Evolutionary conservation across 1,284 basidiomycete species (phyloP).

Genomic region (Trichosporon faecale): DNA sequence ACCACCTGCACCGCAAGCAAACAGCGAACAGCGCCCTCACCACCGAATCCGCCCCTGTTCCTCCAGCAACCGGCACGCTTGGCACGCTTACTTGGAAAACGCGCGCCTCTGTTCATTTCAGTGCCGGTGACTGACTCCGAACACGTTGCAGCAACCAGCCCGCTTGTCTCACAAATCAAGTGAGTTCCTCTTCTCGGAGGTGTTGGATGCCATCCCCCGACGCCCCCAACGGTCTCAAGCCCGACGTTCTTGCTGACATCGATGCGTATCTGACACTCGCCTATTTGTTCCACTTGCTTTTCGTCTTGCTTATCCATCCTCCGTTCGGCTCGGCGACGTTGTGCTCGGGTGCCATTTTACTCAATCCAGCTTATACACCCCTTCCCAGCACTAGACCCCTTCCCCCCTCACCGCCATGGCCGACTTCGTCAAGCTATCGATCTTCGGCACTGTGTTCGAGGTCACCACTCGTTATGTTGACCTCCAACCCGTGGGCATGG

Average conservation of each 20-base stretch:
- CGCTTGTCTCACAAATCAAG: neutral
- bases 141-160: slow-evolving; percentile 6
- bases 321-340: neutral
- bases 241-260: neutral
- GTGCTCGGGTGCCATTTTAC: neutral
- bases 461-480: slow-evolving; percentile 98
- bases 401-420: slow-evolving; percentile 46
- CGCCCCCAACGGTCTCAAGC: neutral
- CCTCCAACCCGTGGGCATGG: slow-evolving; percentile 99
- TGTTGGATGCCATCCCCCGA: neutral
- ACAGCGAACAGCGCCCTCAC: neutral
- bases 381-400: neutral
- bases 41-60: neutral
- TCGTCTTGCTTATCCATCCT: neutral
- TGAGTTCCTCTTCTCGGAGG: neutral
- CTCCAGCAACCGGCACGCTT: slow-evolving; percentile 5
- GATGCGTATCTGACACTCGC: neutral
- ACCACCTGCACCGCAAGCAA: neutral
- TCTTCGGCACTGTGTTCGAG: slow-evolving; percentile 82
- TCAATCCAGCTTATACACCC: neutral
- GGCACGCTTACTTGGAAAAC: slow-evolving; percentile 5
- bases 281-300: neutral
- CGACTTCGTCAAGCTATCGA: slow-evolving; percentile 92
- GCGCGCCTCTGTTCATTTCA: slow-evolving; percentile 11
- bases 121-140: slow-evolving; percentile 11